Percentiles rank a stretch among this genome's conserved stretches.
These are phyloP conservation scores for Fusarium lyarnte DNA, from an alignment of 2,329 filamentous ascomycete species.

Conservation along the genomic window DNA sequence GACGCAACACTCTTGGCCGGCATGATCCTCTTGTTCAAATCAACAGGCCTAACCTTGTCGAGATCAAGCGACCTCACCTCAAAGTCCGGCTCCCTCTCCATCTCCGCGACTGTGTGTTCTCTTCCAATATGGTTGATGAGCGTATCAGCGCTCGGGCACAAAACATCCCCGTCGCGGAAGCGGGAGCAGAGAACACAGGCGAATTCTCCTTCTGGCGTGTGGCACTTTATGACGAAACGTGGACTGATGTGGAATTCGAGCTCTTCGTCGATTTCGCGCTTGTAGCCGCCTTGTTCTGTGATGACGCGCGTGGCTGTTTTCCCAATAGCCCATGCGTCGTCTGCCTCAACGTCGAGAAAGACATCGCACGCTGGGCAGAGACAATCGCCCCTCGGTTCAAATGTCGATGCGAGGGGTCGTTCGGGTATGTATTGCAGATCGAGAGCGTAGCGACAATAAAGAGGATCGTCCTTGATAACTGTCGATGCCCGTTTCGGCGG, in stretches of 20 bases:
- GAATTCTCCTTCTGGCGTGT: slow-evolving; percentile 37
- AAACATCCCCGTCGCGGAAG: slow-evolving; percentile 31
- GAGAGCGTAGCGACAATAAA: slow-evolving; percentile 39
- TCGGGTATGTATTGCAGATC: slow-evolving; percentile 32
- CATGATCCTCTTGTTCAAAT: slow-evolving; percentile 16
- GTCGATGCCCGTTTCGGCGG: slow-evolving; percentile 12
- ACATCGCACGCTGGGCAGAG: slow-evolving; percentile 35
- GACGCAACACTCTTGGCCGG: neutral
- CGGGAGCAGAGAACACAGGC: slow-evolving; percentile 37
- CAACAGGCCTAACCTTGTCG: slow-evolving; percentile 2
- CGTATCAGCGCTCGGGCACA: slow-evolving; percentile 32
- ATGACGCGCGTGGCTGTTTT: slow-evolving; percentile 26
- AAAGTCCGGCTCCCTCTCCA: slow-evolving; percentile 39
- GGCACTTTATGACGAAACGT: slow-evolving; percentile 39
- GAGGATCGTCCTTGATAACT: slow-evolving; percentile 12
- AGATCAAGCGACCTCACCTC: slow-evolving; percentile 22
- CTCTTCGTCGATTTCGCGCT: slow-evolving; percentile 36
- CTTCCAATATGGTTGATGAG: slow-evolving; percentile 35
- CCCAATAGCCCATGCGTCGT: slow-evolving; percentile 37
- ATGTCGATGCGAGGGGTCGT: slow-evolving; percentile 25
- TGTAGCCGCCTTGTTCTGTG: slow-evolving; percentile 25
- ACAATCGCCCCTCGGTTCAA: slow-evolving; percentile 26
- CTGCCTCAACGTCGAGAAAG: slow-evolving; percentile 24
- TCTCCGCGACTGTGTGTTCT: slow-evolving; percentile 27
- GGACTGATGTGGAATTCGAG: slow-evolving; percentile 37